A percentile compares a stretch with the other conserved stretches of the same genome.
These are phyloP conservation scores for Oidiodendron maius DNA, from an alignment of 495 filamentous ascomycete species.

Conservation along the genomic window DNA sequence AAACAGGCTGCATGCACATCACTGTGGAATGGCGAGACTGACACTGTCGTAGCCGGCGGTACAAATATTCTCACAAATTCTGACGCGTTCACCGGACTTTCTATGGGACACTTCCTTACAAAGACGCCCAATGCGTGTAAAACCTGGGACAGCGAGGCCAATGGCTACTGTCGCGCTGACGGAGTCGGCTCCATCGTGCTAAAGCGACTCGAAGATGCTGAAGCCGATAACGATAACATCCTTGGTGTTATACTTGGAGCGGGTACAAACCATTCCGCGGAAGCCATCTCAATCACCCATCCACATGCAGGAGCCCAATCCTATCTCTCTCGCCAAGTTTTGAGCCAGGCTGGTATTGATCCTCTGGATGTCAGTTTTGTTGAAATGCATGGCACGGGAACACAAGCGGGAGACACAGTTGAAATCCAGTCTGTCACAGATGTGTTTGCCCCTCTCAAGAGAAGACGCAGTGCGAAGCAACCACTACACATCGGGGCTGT, in stretches of 20 bases:
- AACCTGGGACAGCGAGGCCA: constrained; percentile 43
- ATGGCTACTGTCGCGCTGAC: constrained; percentile 74
- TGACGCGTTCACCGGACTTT: constrained; percentile 77
- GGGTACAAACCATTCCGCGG: constrained; percentile 69
- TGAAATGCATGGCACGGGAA: constrained; percentile 88
- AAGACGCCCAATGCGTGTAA: constrained; percentile 41
- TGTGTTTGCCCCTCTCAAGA: constrained; percentile 66
- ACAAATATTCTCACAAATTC: constrained; percentile 72
- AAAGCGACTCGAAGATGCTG: constrained; percentile 70
- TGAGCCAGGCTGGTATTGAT: constrained; percentile 62
- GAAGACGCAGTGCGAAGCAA: constrained; percentile 59
- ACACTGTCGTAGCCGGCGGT: constrained; percentile 64
- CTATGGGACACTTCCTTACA: constrained; percentile 42
- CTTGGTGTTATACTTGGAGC: constrained; percentile 60
- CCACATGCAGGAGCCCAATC: constrained; percentile 71
- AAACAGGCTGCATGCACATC: constrained; percentile 67
- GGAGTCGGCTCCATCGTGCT: constrained; percentile 63
- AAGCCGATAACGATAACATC: constrained; percentile 67
- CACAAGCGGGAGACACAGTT: constrained; percentile 71
- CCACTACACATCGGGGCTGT: constrained; percentile 73
- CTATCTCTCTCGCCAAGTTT: constrained; percentile 50
- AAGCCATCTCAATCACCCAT: constrained; percentile 72
- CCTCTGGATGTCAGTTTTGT: constrained; percentile 72
- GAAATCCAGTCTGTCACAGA: constrained; percentile 74
- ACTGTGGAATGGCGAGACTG: constrained; percentile 51